Percentiles rank a stretch among this genome's conserved stretches.
These are phyloP conservation scores for Fusarium globosum DNA, from an alignment of 2,329 filamentous ascomycete genomes.

Conservation along the genomic window DNA sequence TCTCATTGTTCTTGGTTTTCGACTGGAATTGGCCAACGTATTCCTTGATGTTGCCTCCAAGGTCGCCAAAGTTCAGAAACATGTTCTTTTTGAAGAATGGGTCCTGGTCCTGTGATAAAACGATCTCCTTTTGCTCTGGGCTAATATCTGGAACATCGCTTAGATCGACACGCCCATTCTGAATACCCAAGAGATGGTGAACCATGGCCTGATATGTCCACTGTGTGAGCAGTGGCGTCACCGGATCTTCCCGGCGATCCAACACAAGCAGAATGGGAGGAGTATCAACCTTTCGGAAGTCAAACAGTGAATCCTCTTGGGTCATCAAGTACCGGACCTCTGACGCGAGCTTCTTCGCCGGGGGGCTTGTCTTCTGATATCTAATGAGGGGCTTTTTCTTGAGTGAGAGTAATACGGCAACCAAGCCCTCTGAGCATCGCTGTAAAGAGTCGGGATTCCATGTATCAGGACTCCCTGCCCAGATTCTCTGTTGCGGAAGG, in stretches of 20 bases:
- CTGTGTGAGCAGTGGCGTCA: conserved; percentile 93
- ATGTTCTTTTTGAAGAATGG: conserved; percentile 99
- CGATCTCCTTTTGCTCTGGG: conserved; percentile 91
- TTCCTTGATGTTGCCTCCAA: conserved; percentile 96
- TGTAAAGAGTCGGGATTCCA: conserved; percentile 94
- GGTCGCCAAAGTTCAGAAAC: conserved; percentile 96
- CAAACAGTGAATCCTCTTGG: conserved; percentile 95
- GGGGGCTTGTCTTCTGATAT: conserved; percentile 88
- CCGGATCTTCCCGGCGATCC: conserved; percentile 92
- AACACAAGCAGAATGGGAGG: conserved; percentile 91
- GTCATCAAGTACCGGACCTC: conserved; percentile 94
- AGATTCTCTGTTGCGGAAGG: conserved; percentile 79
- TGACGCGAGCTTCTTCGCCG: conserved; percentile 92
- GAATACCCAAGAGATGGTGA: conserved; percentile 92
- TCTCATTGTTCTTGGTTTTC: conserved; percentile 95
- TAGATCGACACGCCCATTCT: conserved; percentile 93
- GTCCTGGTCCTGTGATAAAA: conserved; percentile 95
- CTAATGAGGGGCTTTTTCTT: conserved; percentile 98
- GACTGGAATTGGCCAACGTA: conserved; percentile 98
- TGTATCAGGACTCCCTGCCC: conserved; percentile 82
- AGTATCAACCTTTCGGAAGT: conserved; percentile 94
- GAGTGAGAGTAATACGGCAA: conserved; percentile 85
- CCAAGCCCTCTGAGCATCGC: conserved; percentile 85
- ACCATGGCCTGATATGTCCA: conserved; percentile 99
- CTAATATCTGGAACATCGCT: conserved; percentile 85